Evolutionary conservation across 2,329 filamentous ascomycete genomes (phyloP).

Genomic region (Hypoxylon sp.): DNA sequence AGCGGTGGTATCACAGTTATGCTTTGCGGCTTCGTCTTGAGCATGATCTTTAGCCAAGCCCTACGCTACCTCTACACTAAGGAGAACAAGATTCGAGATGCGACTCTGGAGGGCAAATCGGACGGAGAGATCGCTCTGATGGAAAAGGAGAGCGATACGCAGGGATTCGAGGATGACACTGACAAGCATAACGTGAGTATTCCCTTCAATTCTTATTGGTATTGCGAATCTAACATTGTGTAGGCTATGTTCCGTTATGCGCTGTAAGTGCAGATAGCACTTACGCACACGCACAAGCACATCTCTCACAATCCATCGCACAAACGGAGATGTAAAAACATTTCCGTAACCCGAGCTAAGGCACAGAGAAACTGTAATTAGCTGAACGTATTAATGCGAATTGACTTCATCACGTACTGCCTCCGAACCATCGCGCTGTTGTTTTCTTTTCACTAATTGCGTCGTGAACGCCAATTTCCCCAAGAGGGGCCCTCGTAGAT

Average conservation of each 20-base stretch:
- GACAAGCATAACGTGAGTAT: slow-evolving; percentile 49
- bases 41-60: slow-evolving; percentile 44
- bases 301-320: too few species aligned
- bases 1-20: slow-evolving; percentile 48
- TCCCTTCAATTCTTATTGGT: not conserved
- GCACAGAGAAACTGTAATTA: too few species aligned
- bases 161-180: slow-evolving; percentile 52
- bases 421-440: too few species aligned
- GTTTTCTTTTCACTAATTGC: too few species aligned
- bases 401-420: too few species aligned
- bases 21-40: slow-evolving; percentile 44
- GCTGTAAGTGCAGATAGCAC: slow-evolving; percentile 12
- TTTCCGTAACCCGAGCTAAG: too few species aligned
- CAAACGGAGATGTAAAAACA: too few species aligned
- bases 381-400: too few species aligned
- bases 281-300: too few species aligned
- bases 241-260: slow-evolving; percentile 41
- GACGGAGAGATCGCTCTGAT: slow-evolving; percentile 46
- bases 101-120: slow-evolving; percentile 40
- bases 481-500: slow-evolving; percentile 59
- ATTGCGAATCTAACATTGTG: slow-evolving; percentile 10
- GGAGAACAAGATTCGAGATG: slow-evolving; percentile 47
- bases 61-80: slow-evolving; percentile 42
- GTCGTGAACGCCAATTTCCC: slow-evolving; percentile 67
- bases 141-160: slow-evolving; percentile 43